Evolutionary conservation across 2,329 filamentous ascomycete genomes (phyloP), one percentile per base, ranked within the genome.

Genomic region (Leptographium wingfieldii): DNA sequence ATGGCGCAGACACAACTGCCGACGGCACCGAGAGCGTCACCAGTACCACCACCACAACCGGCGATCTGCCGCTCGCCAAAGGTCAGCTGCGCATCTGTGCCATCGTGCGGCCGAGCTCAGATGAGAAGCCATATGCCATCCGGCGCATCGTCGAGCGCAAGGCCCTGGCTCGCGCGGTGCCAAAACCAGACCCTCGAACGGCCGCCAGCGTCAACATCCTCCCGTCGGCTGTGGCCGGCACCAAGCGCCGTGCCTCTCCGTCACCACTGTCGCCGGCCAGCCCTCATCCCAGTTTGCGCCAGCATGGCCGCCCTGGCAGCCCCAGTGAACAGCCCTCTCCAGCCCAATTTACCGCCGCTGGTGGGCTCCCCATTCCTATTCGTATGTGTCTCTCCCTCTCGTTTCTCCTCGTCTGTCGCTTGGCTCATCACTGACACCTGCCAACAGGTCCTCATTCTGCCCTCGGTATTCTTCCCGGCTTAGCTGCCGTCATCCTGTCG

Each of bases 401-500:
- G 4, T 16, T 19, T 49, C 19, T 54, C 4, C 5, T 35, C 1
- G 16, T 35, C 3, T 4, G 7, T 3, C 14, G 1, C 31, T 12
- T 11, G 10, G n/a, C 49, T 19, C 25, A 3, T 29, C 27, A n/a
- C 54, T 60, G 62, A 59, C 40, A 55, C 25, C n/a, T 19, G 31
- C 31, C 31, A 55, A 22, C 60, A 82, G 79, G 80, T 63, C 71
- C 77, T 2, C 72, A 74, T 61, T 77, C 80, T 62, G 76, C 76
- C 5, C 70, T 75, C 2, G 72, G 74, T 16, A 73, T 73, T 61
- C 72, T 84, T 3, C 83, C 82, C 2, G 75, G 80, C 0, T 69
- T 85, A 6, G 80, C 77, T 0, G 74, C 77, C 1, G 69, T 85
- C 55, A 77, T 86, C 64, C 71, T 79, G 40, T 83, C 80, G 0